Evolutionary conservation across 2,329 filamentous ascomycete genomes (phyloP), one percentile per base, ranked within the genome.

Genomic region (Ceratocystis cubensis): DNA sequence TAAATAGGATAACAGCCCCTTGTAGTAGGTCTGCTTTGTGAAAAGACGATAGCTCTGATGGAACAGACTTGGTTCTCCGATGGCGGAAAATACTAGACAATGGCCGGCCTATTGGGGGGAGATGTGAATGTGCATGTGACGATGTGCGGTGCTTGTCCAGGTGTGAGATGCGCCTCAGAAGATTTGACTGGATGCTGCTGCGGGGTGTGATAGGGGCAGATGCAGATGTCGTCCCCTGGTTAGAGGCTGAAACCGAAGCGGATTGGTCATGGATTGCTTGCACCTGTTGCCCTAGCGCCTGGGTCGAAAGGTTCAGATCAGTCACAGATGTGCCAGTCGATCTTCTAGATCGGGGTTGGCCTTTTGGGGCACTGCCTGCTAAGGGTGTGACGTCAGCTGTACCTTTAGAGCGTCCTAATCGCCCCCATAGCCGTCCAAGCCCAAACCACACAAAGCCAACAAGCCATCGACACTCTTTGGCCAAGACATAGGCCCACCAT

Each of bases 11-110:
- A 67, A 99, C 82, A 22, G 91, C 80, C 0, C 94, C 94, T 75
- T 96, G 95, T 2, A 99, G 80, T 13, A 99, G 83, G 75, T 99
- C 94, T 8, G 94, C 94, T 75, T 99, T 99, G 78, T 99, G 89
- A 69, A 90, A 91, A 0, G 90, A 87, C 4, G 90, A 87, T 25
- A 99, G 79, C 48, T 84, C 86, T 0, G 94, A 99, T 0, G 94
- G 92, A 64, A 85, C 86, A 10, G 91, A 96, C 74, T 90, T 91
- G 28, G 87, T 88, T 69, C 91, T 83, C 66, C 86, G 85, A 75
- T 96, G 88, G 66, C 80, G 76, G 67, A 78, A 67, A 15, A 61
- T 45, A 20, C 78, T 10, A 10, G 53, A 65, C 20, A 30, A 45
- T 59, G 50, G 46, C 57, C 25, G 57, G 17, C 3, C 28, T 22